Evolutionary conservation across 441 rosid species (phyloP), one percentile per base, ranked within the genome.

Genomic region (Syzygium malaccense): DNA sequence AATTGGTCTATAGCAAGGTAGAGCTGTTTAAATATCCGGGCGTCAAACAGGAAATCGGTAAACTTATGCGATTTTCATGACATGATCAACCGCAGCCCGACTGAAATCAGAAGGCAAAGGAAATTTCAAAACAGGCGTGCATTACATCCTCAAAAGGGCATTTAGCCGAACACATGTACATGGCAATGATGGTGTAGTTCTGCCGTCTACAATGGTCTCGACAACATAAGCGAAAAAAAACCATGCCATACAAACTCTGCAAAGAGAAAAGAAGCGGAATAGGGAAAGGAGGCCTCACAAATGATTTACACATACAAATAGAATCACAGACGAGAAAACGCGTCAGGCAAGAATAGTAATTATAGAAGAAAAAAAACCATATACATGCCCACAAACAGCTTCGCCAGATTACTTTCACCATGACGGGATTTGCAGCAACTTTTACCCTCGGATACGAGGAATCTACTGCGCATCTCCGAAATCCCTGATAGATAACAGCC

Each of bases 401-500:
- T 41, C 3, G 51, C 51, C 51, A 41, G 83, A 41, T 41, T 41
- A n/a, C 53, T 41, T 75, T 57, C 88, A 37, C 28, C 51, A 14
- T 56, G 90, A 60, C 48, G 15, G 49, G 86, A 41, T 66, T 58
- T 88, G 45, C 48, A 75, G 85, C 66, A 85, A 28, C 78, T 84
- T 58, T 84, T 58, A 51, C 57, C 14, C 53, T 78, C 66, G 13
- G 86, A 83, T 87, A 86, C 9, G 33, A 87, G 51, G 88, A 88
- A 86, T 90, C 90, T 93, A 92, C 48, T 83, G 86, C 88, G 88
- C 86, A 84, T 87, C 60, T 89, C 89, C 23, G 4, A 58, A 85
- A 89, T 90, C 92, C 91, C 94, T 92, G 32, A 92, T 71, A 87
- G 93, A 96, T 88, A 98, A 92, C 87, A 97, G 94, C 93, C 97